phyloP scores from a whole-genome alignment of 2,329 filamentous ascomycete species.

The Colletotrichum sp. region DNA sequence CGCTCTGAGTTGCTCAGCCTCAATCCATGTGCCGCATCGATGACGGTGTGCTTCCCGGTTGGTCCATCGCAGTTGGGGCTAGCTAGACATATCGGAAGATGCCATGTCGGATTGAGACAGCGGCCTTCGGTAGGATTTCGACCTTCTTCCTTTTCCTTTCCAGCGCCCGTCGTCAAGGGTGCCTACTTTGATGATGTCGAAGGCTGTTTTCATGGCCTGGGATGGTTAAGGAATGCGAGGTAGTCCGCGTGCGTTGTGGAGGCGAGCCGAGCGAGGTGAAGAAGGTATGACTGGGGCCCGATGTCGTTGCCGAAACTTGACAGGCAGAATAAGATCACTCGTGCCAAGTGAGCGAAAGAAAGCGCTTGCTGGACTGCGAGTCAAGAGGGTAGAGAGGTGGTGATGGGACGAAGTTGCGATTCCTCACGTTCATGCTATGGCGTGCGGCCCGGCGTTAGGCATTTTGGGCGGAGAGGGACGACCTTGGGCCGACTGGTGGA shows the following conservation, averaged over 20 bases:
- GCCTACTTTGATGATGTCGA: not conserved
- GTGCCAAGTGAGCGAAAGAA: not conserved
- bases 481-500: not conserved
- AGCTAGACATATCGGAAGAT: not conserved
- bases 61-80: not conserved
- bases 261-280: not conserved
- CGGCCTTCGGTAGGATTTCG: not conserved
- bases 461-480: not conserved
- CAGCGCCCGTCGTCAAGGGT: not conserved
- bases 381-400: not conserved
- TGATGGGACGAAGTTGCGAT: not conserved
- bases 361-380: not conserved
- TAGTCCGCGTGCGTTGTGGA: not conserved
- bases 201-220: not conserved
- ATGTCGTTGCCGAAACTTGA: slow-evolving; percentile 16
- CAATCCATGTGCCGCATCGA: not conserved
- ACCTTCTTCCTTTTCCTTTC: not conserved
- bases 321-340: not conserved
- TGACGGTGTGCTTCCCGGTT: not conserved
- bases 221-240: not conserved
- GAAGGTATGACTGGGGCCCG: not conserved
- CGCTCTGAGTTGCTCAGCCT: slow-evolving; percentile 15
- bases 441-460: not conserved
- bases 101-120: not conserved
- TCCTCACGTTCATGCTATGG: not conserved